phyloP scores from a whole-genome alignment of 2,329 filamentous ascomycete species.

The Pseudogymnoascus sp. region DNA sequence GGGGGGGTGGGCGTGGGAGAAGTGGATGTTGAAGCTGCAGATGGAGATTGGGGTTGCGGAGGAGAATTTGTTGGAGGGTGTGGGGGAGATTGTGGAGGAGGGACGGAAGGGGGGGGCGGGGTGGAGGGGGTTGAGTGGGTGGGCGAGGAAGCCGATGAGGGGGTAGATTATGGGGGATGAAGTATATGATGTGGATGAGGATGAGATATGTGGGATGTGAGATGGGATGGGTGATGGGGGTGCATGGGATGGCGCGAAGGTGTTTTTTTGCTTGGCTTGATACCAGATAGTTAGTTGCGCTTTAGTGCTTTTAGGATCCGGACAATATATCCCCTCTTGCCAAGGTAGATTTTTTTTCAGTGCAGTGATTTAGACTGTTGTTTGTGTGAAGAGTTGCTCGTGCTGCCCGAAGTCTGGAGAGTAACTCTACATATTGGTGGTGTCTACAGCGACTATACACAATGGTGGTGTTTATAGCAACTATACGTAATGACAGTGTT shows the following conservation, averaged over 20 bases:
- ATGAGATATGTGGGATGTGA: background rate
- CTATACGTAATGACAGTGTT: no score
- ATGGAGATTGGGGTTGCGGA: slow-evolving; percentile 72
- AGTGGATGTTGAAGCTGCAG: slow-evolving; percentile 85
- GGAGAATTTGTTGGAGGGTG: slow-evolving; percentile 51
- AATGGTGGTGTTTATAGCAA: no score
- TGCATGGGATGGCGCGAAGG: background rate
- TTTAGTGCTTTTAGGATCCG: background rate
- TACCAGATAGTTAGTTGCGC: background rate
- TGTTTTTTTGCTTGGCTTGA: background rate
- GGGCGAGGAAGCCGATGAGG: slow-evolving; percentile 49
- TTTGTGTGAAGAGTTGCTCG: background rate
- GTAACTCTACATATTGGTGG: no score
- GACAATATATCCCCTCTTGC: background rate
- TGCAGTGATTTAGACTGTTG: background rate
- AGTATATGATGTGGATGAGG: slow-evolving; percentile 3
- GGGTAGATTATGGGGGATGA: background rate
- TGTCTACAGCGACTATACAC: no score
- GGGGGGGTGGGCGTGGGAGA: slow-evolving; percentile 89
- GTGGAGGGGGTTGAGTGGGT: slow-evolving; percentile 55
- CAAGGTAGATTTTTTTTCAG: background rate
- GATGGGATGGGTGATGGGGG: background rate
- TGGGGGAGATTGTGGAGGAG: slow-evolving; percentile 56
- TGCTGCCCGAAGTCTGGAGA: background rate
- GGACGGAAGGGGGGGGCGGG: slow-evolving; percentile 50